Percentiles rank a stretch among this genome's conserved stretches.
Evolutionary conservation across 2,329 filamentous ascomycete genomes (phyloP).

Genomic region (Ampelomyces quisqualis): DNA sequence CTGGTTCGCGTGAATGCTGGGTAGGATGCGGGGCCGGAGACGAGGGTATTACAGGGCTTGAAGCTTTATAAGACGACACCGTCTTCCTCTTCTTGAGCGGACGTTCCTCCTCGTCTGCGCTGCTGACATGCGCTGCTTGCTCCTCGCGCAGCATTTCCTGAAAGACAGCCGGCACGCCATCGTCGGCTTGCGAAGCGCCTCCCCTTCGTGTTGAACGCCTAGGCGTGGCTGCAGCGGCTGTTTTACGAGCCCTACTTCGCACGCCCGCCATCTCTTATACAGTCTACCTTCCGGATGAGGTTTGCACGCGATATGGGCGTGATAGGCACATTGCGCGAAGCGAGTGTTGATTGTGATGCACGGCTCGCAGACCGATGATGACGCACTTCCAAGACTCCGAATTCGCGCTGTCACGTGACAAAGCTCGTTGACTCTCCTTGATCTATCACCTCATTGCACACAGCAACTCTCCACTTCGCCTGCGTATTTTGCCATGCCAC

Average conservation of each 20-base stretch:
- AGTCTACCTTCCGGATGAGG: slow-evolving; percentile 2
- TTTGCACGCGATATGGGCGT: not conserved
- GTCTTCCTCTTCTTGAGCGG: slow-evolving; percentile 45
- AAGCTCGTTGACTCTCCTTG: not conserved
- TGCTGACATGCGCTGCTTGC: slow-evolving; percentile 33
- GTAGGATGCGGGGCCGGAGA: too few species aligned
- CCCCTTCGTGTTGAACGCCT: slow-evolving; percentile 29
- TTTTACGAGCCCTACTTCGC: slow-evolving; percentile 26
- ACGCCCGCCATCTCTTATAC: slow-evolving; percentile 29
- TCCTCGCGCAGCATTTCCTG: slow-evolving; percentile 50
- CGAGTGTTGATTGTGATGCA: not conserved
- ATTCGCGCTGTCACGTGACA: slow-evolving; percentile 15
- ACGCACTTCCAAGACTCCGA: not conserved
- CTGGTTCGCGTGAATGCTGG: slow-evolving; percentile 4
- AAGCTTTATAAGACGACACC: slow-evolving; percentile 9
- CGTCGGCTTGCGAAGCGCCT: slow-evolving; percentile 22
- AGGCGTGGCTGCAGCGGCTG: slow-evolving; percentile 14
- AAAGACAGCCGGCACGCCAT: slow-evolving; percentile 47
- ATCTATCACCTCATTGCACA: not conserved
- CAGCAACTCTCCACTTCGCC: not conserved
- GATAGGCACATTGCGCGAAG: not conserved
- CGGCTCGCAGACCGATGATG: not conserved
- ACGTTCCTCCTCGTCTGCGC: slow-evolving; percentile 31
- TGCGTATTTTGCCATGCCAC: too few species aligned
- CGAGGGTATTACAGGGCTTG: slow-evolving; percentile 5